Base-by-base conservation (phyloP, 345 rosid genomes). In the Rhizophora mangle region DNA sequence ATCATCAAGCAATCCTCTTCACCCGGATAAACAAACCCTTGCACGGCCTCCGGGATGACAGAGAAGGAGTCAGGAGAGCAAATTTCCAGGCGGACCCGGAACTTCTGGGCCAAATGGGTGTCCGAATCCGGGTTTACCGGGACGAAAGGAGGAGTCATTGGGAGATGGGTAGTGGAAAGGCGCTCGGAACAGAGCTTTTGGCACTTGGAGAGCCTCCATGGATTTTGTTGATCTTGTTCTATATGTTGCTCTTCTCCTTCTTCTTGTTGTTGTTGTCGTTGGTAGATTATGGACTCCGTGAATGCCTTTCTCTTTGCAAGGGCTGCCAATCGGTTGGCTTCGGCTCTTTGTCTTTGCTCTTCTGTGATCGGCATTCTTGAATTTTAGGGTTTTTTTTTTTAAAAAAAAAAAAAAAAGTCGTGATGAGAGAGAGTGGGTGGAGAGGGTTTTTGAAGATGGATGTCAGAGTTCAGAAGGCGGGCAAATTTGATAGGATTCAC, bases 41-140 rank as follows among this genome's bases (percentile, higher is more conserved):
- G 52, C 54, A 80, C 21, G 39, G 78, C 80, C 66, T 68, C 73
- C 13, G 93, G 93, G 47, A 89, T 83, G 62, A 82, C 80, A 8
- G 90, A 84, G 77, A 94, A 94, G 65, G 93, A 88, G 75, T 94
- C 93, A 31, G 95, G 89, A 26, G 96, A 87, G 84, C 88, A 88
- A 29, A 94, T 87, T 85, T 94, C 98, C 59, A 94, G 89, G 78
- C 86, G 81, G 75, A 79, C 93, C 49, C 71, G 79, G 79, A 91
- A 91, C 39, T 79, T 86, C 49, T 79, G 83, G 29, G 78, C 63
- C 31, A 70, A 64, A 3, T 31, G 80, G 19, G 72, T 68, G 9
- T 11, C 74, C 37, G 66, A 73, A 59, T 61, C 73, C 30, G 75
- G 67, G 26, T 68, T 59, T 36, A 34, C 51, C 21, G 63, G 66